Evolutionary conservation across 768 basidiomycete species (phyloP).

Genomic region (Phylloporus arenicola): DNA sequence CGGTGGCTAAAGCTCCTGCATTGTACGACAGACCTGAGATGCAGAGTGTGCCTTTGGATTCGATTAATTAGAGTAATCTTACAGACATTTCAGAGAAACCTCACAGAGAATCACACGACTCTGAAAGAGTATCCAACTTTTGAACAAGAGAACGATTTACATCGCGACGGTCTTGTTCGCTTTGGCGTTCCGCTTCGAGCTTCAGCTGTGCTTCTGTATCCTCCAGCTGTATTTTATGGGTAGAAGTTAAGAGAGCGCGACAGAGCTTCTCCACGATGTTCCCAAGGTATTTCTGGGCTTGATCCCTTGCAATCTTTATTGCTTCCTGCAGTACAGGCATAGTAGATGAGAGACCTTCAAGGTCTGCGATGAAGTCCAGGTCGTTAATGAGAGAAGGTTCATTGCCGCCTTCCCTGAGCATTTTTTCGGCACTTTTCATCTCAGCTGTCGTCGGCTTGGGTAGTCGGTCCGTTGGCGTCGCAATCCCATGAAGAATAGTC

Average conservation of each 20-base stretch:
- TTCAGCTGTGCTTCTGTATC: slow-evolving; percentile 13
- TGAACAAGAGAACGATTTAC: slow-evolving; percentile 9
- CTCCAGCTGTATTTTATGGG: slow-evolving; percentile 15
- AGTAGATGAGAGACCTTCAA: slow-evolving; percentile 10
- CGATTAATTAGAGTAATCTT: neutral
- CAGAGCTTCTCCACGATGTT: slow-evolving; percentile 15
- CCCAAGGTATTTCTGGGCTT: slow-evolving; percentile 18
- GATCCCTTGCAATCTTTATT: slow-evolving; percentile 7
- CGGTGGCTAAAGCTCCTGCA: neutral
- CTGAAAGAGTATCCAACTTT: slow-evolving; percentile 17
- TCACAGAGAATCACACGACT: slow-evolving; percentile 16
- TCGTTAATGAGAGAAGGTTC: slow-evolving; percentile 19
- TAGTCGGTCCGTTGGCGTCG: neutral
- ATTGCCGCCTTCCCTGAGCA: slow-evolving; percentile 20
- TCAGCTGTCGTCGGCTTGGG: slow-evolving; percentile 12
- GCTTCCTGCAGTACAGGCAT: slow-evolving; percentile 17
- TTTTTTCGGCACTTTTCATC: slow-evolving; percentile 8
- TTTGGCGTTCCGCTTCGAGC: slow-evolving; percentile 7
- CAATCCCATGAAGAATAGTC: slow-evolving; percentile 13
- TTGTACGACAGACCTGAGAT: slow-evolving; percentile 6
- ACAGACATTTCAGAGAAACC: neutral
- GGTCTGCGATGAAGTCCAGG: slow-evolving; percentile 20
- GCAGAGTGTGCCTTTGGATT: slow-evolving; percentile 14
- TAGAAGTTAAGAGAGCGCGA: slow-evolving; percentile 7
- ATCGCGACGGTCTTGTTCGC: slow-evolving; percentile 16